A percentile compares a stretch with the other conserved stretches of the same genome.
These are phyloP conservation scores for Lenzites betulinus DNA, from an alignment of 768 basidiomycete genomes.

Conservation along the genomic window DNA sequence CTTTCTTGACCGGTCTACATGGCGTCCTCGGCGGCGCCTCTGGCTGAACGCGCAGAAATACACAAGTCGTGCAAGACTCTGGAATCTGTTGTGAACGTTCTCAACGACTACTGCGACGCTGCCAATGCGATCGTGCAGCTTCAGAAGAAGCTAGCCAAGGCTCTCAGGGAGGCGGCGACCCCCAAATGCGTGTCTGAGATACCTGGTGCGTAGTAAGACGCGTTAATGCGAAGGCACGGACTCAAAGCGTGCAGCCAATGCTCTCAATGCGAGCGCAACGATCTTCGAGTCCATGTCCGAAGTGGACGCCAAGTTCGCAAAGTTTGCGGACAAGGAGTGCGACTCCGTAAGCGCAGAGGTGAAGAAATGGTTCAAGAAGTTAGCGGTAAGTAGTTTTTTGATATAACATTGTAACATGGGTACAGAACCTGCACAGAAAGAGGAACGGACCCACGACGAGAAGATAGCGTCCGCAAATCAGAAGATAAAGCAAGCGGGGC, in stretches of 20 bases:
- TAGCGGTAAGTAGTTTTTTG: slow-evolving; percentile 52
- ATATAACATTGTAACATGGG: not conserved
- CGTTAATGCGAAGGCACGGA: not conserved
- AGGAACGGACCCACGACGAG: slow-evolving; percentile 78
- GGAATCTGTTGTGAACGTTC: slow-evolving; percentile 62
- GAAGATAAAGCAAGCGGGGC: slow-evolving; percentile 79
- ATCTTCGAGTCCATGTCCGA: slow-evolving; percentile 74
- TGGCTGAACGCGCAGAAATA: slow-evolving; percentile 68
- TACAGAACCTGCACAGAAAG: slow-evolving; percentile 54
- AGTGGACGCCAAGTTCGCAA: slow-evolving; percentile 73
- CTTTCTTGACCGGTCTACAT: not conserved
- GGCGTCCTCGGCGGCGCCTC: slow-evolving; percentile 19
- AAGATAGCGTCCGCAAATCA: slow-evolving; percentile 64
- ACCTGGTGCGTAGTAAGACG: slow-evolving; percentile 49
- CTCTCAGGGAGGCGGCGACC: slow-evolving; percentile 63
- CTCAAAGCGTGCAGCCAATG: slow-evolving; percentile 51
- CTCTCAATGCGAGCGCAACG: slow-evolving; percentile 61
- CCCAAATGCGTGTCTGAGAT: slow-evolving; percentile 62
- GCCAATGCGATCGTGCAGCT: slow-evolving; percentile 58
- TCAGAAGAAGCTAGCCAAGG: slow-evolving; percentile 77
- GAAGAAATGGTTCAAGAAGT: slow-evolving; percentile 86
- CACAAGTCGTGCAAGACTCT: slow-evolving; percentile 82
- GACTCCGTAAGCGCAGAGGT: slow-evolving; percentile 64
- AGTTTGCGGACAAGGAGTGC: slow-evolving; percentile 74
- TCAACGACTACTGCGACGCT: slow-evolving; percentile 79